phyloP scores from a whole-genome alignment of 2,329 filamentous ascomycete species.

The Purpureocillium takamizusanense region DNA sequence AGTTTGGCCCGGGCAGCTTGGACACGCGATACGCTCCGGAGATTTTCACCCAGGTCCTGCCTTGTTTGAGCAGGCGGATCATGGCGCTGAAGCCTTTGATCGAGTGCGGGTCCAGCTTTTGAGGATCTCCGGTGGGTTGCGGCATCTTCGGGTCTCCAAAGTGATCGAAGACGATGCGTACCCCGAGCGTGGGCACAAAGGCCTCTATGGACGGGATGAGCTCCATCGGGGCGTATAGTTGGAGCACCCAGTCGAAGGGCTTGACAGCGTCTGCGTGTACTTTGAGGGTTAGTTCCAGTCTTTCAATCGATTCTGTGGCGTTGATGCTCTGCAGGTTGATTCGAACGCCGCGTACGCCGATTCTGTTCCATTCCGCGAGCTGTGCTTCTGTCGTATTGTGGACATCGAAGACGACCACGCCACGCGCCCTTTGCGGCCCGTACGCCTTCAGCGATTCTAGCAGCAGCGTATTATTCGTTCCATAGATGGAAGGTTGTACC shows the following conservation, averaged over 20 bases:
- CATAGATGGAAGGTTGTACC: slow-evolving; percentile 4
- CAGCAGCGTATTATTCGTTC: slow-evolving; percentile 1
- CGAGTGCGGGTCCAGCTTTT: slow-evolving; percentile 9
- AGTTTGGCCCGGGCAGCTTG: slow-evolving; percentile 22
- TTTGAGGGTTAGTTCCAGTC: background rate
- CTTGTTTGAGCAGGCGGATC: slow-evolving; percentile 30
- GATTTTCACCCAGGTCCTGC: slow-evolving; percentile 46
- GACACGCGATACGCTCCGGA: slow-evolving; percentile 50
- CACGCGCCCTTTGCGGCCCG: background rate
- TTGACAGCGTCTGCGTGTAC: background rate
- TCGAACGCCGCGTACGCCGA: slow-evolving; percentile 1
- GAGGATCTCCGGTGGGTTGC: background rate
- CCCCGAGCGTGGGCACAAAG: background rate
- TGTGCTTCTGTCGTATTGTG: background rate
- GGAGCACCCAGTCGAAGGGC: slow-evolving; percentile 2
- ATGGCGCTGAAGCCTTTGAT: slow-evolving; percentile 12
- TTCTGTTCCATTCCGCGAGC: background rate
- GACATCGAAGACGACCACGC: slow-evolving; percentile 2
- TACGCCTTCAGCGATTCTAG: slow-evolving; percentile 1
- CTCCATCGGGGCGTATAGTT: slow-evolving; percentile 2
- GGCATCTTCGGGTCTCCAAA: slow-evolving; percentile 1
- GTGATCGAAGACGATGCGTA: slow-evolving; percentile 2
- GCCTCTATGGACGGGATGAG: background rate
- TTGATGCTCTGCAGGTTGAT: slow-evolving; percentile 1
- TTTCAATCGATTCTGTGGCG: background rate